These are phyloP conservation scores for Pseudomicrostroma phylloplanum DNA, from an alignment of 1,284 basidiomycete species.

Conservation along the genomic window DNA sequence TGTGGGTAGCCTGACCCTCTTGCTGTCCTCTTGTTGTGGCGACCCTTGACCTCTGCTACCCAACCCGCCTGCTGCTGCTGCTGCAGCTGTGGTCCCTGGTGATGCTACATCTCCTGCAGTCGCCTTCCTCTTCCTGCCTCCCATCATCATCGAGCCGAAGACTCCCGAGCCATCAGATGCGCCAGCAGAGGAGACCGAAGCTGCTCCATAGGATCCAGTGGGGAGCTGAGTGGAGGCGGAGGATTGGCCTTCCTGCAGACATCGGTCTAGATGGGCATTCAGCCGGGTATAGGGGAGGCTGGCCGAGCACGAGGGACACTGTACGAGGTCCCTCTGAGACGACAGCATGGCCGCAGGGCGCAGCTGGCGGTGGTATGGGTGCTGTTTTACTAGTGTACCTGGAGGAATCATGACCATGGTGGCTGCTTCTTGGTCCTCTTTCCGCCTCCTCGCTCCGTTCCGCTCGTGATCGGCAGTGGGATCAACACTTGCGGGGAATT, in stretches of 20 bases:
- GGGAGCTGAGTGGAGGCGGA: background rate
- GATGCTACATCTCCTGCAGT: background rate
- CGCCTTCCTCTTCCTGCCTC: background rate
- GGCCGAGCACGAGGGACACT: slow-evolving; percentile 33
- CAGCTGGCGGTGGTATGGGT: background rate
- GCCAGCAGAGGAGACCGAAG: too few species aligned
- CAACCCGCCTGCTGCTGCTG: background rate
- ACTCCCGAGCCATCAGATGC: background rate
- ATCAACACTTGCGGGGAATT: too few species aligned
- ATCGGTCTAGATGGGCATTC: slow-evolving; percentile 42
- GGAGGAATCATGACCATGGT: too few species aligned
- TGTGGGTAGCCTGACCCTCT: too few species aligned
- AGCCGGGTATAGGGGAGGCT: slow-evolving; percentile 29
- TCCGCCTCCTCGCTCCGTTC: too few species aligned
- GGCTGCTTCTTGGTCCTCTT: too few species aligned
- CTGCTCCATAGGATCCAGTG: too few species aligned
- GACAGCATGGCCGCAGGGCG: background rate
- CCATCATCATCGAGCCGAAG: background rate
- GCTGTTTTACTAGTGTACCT: background rate
- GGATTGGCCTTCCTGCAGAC: slow-evolving; percentile 8
- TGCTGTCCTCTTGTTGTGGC: too few species aligned
- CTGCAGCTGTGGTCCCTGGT: background rate
- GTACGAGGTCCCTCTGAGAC: slow-evolving; percentile 20
- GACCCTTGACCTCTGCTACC: background rate
- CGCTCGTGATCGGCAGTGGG: too few species aligned